Base-by-base conservation (phyloP, 2,329 filamentous ascomycete genomes). In the Colletotrichum lindemuthianum region DNA sequence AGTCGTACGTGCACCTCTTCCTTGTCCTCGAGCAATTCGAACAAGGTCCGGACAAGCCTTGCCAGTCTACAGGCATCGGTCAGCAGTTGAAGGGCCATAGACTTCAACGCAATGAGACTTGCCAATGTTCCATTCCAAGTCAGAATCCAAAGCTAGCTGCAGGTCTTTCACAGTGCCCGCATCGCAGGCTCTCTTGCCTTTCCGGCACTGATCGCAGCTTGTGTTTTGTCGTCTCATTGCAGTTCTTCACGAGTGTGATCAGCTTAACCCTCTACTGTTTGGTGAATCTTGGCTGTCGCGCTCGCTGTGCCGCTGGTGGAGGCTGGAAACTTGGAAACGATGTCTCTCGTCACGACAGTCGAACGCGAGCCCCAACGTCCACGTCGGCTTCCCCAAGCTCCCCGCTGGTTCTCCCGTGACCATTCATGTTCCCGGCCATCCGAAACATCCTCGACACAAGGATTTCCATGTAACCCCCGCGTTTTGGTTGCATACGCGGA, bases 11-110 rank as follows among this genome's bases (percentile, higher is more conserved):
- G 12, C 73, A 75, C 9, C 63, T 66, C 48, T 75, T 75, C 7
- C 70, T 69, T 13, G 73, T 75, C 58, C 69, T 73, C 6, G 64
- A 57, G 36, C 73, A 75, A 12, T 75, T 75, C 0, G 73, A 72
- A 51, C 73, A 75, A 11, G 69, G 64, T 8, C 41, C 58, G 6
- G 15, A 34, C 9, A 54, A 10, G 51, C 34, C 39, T 12, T 65
- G 40, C 57, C 61, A 65, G 13, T 65, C 61, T 65, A n/a, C 37
- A 3, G 7, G 8, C 6, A 5, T 7, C 10, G 40, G 45, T 52
- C 45, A 48, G 49, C 9, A 9, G 8, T 16, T 2, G 47, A 4
- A 24, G 4, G 11, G 48, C 15, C 10, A 34, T 5, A 16, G 6
- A 3, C n/a, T 2, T 15, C 12, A 4, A 4, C 6, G 5, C 8